Evolutionary conservation across 2,329 filamentous ascomycete species (phyloP).

Genomic region (Phaeosphaeriaceae sp.): DNA sequence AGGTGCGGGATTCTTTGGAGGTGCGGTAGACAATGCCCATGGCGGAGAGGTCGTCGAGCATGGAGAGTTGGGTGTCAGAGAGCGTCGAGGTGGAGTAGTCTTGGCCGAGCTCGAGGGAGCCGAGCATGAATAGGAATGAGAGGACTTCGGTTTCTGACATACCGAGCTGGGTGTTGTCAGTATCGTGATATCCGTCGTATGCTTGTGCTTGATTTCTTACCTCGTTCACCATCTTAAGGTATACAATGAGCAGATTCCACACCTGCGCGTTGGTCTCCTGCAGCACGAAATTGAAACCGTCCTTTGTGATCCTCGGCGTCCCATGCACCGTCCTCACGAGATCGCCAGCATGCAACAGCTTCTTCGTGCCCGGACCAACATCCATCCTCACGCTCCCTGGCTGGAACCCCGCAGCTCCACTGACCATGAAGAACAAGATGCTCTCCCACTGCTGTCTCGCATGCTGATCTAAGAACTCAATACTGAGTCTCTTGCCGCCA

Average conservation of each 20-base stretch:
- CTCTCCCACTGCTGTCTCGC: constrained; percentile 93
- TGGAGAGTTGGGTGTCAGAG: constrained; percentile 80
- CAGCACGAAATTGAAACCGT: constrained; percentile 91
- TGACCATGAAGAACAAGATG: constrained; percentile 94
- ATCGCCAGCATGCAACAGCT: constrained; percentile 79
- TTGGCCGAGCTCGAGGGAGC: constrained; percentile 87
- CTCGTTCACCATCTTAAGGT: constrained; percentile 81
- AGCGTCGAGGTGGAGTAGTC: constrained; percentile 89
- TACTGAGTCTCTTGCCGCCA: constrained; percentile 69
- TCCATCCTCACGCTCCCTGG: constrained; percentile 49
- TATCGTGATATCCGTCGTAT: neutral
- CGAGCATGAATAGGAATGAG: constrained; percentile 94
- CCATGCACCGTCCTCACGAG: constrained; percentile 71
- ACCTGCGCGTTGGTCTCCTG: constrained; percentile 97
- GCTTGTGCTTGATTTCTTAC: constrained; percentile 44
- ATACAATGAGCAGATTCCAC: constrained; percentile 92
- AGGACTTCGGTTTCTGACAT: constrained; percentile 94
- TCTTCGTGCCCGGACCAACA: constrained; percentile 72
- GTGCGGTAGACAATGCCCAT: constrained; percentile 87
- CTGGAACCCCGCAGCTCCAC: constrained; percentile 66
- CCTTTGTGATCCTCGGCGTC: constrained; percentile 80
- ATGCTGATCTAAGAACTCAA: constrained; percentile 81
- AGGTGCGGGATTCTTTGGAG: constrained; percentile 55
- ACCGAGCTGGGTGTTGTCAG: constrained; percentile 56
- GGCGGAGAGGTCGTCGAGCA: constrained; percentile 88